These are phyloP conservation scores for Stereum hirsutum DNA, from an alignment of 1,284 basidiomycete genomes.

Conservation along the genomic window DNA sequence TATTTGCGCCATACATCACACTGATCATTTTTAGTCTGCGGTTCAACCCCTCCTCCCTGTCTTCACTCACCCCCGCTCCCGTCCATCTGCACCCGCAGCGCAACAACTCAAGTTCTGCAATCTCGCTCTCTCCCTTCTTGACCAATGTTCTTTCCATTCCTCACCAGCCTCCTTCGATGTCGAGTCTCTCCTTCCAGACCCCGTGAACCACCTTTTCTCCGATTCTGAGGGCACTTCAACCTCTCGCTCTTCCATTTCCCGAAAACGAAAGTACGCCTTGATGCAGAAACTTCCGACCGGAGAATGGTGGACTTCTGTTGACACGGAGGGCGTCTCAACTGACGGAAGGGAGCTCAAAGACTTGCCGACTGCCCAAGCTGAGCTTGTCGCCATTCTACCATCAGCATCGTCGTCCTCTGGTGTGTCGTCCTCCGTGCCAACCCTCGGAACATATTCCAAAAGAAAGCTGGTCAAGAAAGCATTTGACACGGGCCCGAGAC, in stretches of 20 bases:
- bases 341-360: constrained; percentile 35
- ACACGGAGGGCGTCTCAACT: constrained; percentile 29
- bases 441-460: constrained; percentile 23
- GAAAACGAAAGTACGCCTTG: constrained; percentile 54
- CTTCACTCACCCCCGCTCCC: constrained; percentile 53
- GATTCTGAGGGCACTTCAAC: constrained; percentile 15
- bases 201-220: constrained; percentile 9
- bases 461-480: constrained; percentile 28
- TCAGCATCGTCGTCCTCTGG: constrained; percentile 33
- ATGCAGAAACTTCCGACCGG: constrained; percentile 67
- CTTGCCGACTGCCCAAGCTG: constrained; percentile 55
- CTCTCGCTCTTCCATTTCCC: constrained; percentile 16
- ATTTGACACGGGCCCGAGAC: constrained; percentile 34
- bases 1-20: constrained; percentile 1
- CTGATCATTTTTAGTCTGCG: constrained; percentile 33
- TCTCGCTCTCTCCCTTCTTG: constrained; percentile 59
- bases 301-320: constrained; percentile 71
- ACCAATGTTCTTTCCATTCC: constrained; percentile 50
- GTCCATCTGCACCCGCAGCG: constrained; percentile 47
- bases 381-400: constrained; percentile 65
- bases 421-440: constrained; percentile 15
- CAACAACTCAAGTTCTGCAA: constrained; percentile 69
- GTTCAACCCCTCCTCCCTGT: constrained; percentile 59
- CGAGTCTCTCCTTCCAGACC: constrained; percentile 31
- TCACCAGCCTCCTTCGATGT: constrained; percentile 35